Evolutionary conservation across 805 yeast genomes (phyloP), one percentile per base, ranked within the genome.

Genomic region (Metschnikowia lochheadii): DNA sequence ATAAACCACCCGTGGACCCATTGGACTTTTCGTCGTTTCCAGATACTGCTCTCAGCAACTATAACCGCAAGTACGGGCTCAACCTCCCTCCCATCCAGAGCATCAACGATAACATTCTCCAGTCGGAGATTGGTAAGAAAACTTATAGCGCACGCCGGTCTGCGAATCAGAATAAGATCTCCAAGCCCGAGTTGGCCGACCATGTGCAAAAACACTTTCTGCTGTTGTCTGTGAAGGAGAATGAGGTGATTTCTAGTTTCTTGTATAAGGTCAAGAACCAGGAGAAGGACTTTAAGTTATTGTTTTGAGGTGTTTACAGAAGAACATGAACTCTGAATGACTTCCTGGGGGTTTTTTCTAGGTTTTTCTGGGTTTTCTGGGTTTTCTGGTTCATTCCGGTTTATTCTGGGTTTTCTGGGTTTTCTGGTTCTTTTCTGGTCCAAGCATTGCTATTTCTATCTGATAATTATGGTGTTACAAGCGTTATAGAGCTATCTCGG

Each of bases 191-290:
- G 54, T 74, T 85, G 32, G 85, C 89, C 0, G 66, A 65, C 2
- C 77, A 76, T 23, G 82, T 84, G 23, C 84, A 82, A 66, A 79
- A 77, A 49, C 97, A 92, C 66, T 89, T 91, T 58, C 59, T 76
- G 55, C 72, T 65, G 46, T 53, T 72, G 23, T 76, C 79, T 11
- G 82, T 83, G 3, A 83, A 87, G 58, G 99, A 92, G 62, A 82
- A 85, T 51, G 98, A 92, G 59, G 82, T 87, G 32, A 83, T 92
- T 37, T 89, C 96, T 35, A 90, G 87, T 60, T 94, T 92, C 64
- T 75, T 94, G 49, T 94, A 92, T 70, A 84, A 87, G 60, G 90
- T 89, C 48, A 83, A 82, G 61, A 85, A 89, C 62, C 88, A 87
- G 59, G 76, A 73, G 43, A 69, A 68, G 52, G 75, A 72, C 44